Base-by-base conservation (phyloP, 805 yeast species). In the Suhomyces faveliae region DNA sequence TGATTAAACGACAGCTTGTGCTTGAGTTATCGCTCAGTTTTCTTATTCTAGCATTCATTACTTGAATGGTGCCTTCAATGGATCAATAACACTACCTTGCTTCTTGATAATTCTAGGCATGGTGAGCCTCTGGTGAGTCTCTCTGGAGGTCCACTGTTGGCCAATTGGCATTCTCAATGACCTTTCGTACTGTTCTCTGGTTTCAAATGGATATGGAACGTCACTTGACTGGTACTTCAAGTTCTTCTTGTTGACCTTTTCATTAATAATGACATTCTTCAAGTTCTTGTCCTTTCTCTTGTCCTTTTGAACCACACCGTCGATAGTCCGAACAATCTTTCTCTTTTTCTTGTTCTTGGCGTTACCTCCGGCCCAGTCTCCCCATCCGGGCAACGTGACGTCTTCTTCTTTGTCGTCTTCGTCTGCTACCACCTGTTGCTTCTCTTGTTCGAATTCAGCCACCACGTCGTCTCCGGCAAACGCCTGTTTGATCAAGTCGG, bases 401-500 rank as follows among this genome's bases (percentile, higher is more conserved):
- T 91, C 96, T 49, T 86, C 84, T 59, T 85, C 90, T 61, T 89
- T 78, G 66, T 92, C 97, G 49, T 83, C 97, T 65, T 92, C 97
- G 41, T 86, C 90, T 39, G 72, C 78, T 5, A 77, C 74, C 10
- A 79, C 79, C 55, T 80, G 76, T 48, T 74, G 71, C 70, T 92
- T 94, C 58, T 91, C 98, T 11, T 71, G 77, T 52, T 80, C 82
- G 64, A 94, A 94, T 55, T 90, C 90, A 5, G 74, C 71, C 12
- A 89, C 87, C 35, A 92, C 96, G 63, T 94, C 94, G 69, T 94
- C 99, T 22, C 98, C 98, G 3, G 97, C 97, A 76, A 94, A 94
- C 0, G 98, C 99, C 62, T 90, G 85, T 51, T 85, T 81, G 51
- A 94, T 86, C 40, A 94, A 74, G 46, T 89, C 91, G 54, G 83